Evolutionary conservation across 805 yeast genomes (phyloP).

Genomic region (Kluyveromyces siamensis): DNA sequence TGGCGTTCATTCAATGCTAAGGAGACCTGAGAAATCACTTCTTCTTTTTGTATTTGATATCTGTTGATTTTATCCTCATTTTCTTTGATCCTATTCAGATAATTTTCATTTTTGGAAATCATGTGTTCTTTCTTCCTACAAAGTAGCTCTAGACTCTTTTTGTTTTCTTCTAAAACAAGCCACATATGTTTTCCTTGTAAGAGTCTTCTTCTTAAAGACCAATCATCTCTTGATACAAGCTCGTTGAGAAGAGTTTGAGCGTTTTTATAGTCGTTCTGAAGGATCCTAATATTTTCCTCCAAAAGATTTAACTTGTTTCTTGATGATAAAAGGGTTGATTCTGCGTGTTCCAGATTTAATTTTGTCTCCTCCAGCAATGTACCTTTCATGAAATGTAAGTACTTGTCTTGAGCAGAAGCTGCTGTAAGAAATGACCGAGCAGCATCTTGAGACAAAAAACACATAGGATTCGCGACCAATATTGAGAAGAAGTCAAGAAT

Average conservation of each 20-base stretch:
- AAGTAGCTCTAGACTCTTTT: constrained; percentile 12
- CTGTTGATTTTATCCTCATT: constrained; percentile 24
- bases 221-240: constrained; percentile 34
- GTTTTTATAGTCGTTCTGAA: constrained; percentile 34
- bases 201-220: constrained; percentile 31
- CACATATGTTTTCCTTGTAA: constrained; percentile 42
- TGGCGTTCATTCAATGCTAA: constrained; percentile 8
- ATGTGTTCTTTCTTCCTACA: constrained; percentile 8
- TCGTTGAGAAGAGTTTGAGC: constrained; percentile 34
- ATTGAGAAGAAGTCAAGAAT: constrained; percentile 66
- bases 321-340: constrained; percentile 28
- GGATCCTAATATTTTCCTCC: constrained; percentile 31
- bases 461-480: constrained; percentile 82
- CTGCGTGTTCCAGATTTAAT: constrained; percentile 39
- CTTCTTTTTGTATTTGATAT: constrained; percentile 13
- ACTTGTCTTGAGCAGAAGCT: constrained; percentile 64
- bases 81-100: constrained; percentile 10
- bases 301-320: constrained; percentile 33
- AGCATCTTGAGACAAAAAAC: constrained; percentile 86
- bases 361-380: constrained; percentile 62
- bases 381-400: constrained; percentile 70
- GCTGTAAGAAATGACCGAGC: constrained; percentile 84
- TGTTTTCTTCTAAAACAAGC: constrained; percentile 31
- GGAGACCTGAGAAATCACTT: constrained; percentile 11
- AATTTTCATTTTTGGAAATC: constrained; percentile 13